Base-by-base conservation (phyloP, 108 stramenopile species). In the Cyclotella cryptica region DNA sequence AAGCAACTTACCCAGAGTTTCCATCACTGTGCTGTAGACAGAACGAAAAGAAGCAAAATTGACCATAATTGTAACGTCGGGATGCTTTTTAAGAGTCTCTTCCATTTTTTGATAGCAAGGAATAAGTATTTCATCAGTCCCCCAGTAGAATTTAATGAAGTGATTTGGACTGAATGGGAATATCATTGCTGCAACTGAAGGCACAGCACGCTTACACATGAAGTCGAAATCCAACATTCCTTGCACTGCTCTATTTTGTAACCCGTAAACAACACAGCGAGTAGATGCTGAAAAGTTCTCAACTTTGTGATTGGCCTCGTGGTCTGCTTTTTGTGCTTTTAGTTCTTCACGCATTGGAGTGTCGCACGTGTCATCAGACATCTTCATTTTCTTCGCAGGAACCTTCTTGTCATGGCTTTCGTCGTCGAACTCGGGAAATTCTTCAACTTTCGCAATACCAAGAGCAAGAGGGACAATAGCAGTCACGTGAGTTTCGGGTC, bases 221-320 rank as follows among this genome's bases (percentile, higher is more conserved):
- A 86, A 97, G 79, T 97, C 96, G 79, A 97, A 97, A 84, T 97
- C 96, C 45, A 97, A 74, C 96, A 97, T 97, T 11, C 93, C 94
- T 80, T 96, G 93, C 15, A 88, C 90, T 10, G 96, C 96, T 14
- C 88, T 66, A 40, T 86, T 66, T 75, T 95, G 94, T 40, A 97
- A 73, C 10, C 96, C 96, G 74, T 91, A 97, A 11, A 97, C 94
- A 41, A 96, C 78, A 69, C 90, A 87, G 13, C 92, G 59, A 21
- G 94, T 96, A 39, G 74, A 63, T 0, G 85, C 86, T 35, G 86
- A 85, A 75, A 92, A 92, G 62, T 87, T 89, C 62, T 86, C 84
- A 10, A 86, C 80, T 52, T 74, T 81, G 80, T 89, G 88, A 28
- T 86, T 83, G 19, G 84, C 84, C 69, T 80, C 86, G 59, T 79